Base-by-base conservation (phyloP, 1,139 yeast genomes). In the Pneumocystis sp. region DNA sequence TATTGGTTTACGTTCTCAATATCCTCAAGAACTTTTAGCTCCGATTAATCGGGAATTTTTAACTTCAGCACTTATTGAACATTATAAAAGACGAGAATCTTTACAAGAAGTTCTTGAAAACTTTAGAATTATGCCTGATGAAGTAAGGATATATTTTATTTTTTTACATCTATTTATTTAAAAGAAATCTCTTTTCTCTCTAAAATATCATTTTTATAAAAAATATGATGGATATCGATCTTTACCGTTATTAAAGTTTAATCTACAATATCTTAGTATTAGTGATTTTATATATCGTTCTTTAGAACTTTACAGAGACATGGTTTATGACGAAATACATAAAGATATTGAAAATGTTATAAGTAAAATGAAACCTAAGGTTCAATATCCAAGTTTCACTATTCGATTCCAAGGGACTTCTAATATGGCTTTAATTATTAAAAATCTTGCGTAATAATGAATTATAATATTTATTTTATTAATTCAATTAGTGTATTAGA, bases 281-380 rank as follows among this genome's bases (percentile, higher is more conserved):
- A 67, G 73, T 4, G 83, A 80, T 67, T 73, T 76, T 29, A 62
- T 76, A 3, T 63, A 71, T 5, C 73, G 80, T 45, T 66, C 70
- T 1, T 74, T 73, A 60, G 66, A 68, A 12, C 64, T 71, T 0
- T 64, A 66, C 2, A 69, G 74, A 19, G 64, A 67, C 1, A 74
- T 72, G 31, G 62, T 70, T 0, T 70, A 72, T 63, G 66, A 65
- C 17, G 71, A 69, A 3, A 69, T 77, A 34, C 63, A 69, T 5
- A 57, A 65, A 0, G 78, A 77, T 62, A 40, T 78, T 5, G 68
- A 68, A 39, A 64, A 67, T 4, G 70, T 72, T 1, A 63, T 73
- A 1, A 10, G 65, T 29, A 70, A 76, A 40, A 68, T 76, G 25
- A 69, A 69, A 61, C 72, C 72, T 34, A 66, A 60, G 31, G 50